Base-by-base conservation (phyloP, 140 eudicot genomes). In the Bidens hawaiensis region DNA sequence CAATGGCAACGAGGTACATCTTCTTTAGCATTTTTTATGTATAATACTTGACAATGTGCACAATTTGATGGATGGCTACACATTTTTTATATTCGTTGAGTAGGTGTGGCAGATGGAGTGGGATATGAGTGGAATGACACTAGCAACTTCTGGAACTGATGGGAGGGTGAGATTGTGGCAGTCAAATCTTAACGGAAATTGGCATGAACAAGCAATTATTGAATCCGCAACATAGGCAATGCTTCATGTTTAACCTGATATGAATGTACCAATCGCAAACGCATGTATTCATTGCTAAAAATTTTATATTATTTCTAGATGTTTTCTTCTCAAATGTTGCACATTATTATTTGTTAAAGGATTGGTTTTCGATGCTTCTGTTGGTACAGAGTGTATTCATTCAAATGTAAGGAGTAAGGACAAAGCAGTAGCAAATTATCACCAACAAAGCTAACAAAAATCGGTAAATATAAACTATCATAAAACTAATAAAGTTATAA, bases 71-170 rank as follows among this genome's bases (percentile, higher is more conserved):
- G 4, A 10, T 21, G 5, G 22, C 13, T 51, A 4, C 12, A 50
- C 23, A n/a, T 50, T n/a, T 10, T 8, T 53, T 57, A 33, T 15
- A 8, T 47, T 46, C 15, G 30, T 36, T 48, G 60, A 19, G 47
- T 69, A 93, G 96, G 94, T 89, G 42, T 87, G 98, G 95, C 80
- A 91, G 76, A 93, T 88, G 99, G 96, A 85, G 75, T 93, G 99
- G 99, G 99, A 93, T 75, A 88, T 88, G 96, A 93, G 99, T 55
- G 99, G 96, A 57, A 93, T 93, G 99, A 88, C 95, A 47, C 71
- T 93, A 54, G 96, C 95, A 23, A 84, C 83, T 22, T 80, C 84
- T 0, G 96, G 93, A 38, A 72, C 75, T 51, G 96, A 93, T 28
- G 94, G 94, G 10, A 62, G 52, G 53, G 98, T 88, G 24, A 82